Percentiles rank a stretch among this genome's conserved stretches.
Evolutionary conservation across 192 early-diverging fungal genomes (phyloP).

Genomic region (Linnemannia exigua): DNA sequence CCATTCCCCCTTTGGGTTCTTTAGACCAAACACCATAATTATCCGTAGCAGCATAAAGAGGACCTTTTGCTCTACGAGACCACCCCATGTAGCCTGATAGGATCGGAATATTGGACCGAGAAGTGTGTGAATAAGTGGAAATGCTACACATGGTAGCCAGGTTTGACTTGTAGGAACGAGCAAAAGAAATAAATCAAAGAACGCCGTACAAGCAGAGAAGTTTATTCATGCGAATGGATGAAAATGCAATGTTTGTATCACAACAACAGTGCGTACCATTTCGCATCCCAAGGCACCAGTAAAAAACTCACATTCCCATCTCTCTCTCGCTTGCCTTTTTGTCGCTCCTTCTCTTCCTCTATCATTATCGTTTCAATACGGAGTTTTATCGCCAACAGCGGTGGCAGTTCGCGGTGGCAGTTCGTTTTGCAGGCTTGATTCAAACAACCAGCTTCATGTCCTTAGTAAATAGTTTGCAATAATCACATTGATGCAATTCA

Average conservation of each 20-base stretch:
- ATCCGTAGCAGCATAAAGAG: slow-evolving; percentile 8
- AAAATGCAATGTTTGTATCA: slow-evolving; percentile 17
- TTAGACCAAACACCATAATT: slow-evolving; percentile 4
- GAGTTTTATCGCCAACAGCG: slow-evolving; percentile 10
- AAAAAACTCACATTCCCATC: slow-evolving; percentile 11
- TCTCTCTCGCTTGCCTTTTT: slow-evolving; percentile 9
- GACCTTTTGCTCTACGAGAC: slow-evolving; percentile 10
- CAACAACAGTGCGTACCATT: slow-evolving; percentile 9
- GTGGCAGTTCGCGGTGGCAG: not conserved
- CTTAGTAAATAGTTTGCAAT: not conserved
- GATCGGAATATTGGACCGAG: slow-evolving; percentile 2
- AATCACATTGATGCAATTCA: slow-evolving; percentile 6
- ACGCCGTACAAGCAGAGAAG: slow-evolving; percentile 1
- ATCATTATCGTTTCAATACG: slow-evolving; percentile 8
- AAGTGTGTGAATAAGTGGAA: not conserved
- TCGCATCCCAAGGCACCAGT: slow-evolving; percentile 10
- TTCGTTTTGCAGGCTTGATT: slow-evolving; percentile 1
- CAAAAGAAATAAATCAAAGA: slow-evolving; percentile 9
- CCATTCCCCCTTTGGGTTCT: not conserved
- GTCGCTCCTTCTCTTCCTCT: slow-evolving; percentile 12
- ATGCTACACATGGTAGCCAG: slow-evolving; percentile 9
- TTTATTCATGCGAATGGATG: slow-evolving; percentile 19
- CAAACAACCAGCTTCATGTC: slow-evolving; percentile 7
- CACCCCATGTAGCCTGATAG: slow-evolving; percentile 8
- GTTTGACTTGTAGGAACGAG: slow-evolving; percentile 7